Evolutionary conservation across 2,329 filamentous ascomycete genomes (phyloP).

Genomic region (Colletotrichum higginsianum): DNA sequence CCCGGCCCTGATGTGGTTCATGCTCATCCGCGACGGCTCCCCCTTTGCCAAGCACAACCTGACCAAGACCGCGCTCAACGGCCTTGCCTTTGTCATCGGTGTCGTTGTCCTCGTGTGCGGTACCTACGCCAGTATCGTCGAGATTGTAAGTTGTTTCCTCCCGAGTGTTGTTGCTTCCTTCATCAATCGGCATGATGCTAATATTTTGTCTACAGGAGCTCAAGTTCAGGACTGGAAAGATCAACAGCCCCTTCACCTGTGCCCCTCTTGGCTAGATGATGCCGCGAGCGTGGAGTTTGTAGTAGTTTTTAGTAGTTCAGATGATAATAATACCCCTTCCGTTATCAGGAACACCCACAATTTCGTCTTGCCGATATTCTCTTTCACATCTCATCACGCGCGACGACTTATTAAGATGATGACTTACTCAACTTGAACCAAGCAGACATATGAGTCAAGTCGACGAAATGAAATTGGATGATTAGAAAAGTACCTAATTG

Average conservation of each 20-base stretch:
- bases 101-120: slow-evolving; percentile 52
- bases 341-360: neutral
- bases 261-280: slow-evolving; percentile 31
- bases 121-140: slow-evolving; percentile 50
- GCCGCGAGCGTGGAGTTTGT: neutral
- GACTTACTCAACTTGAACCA: no score
- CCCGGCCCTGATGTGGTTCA: slow-evolving; percentile 61
- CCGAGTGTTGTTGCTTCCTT: no score
- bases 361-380: no score
- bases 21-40: slow-evolving; percentile 53
- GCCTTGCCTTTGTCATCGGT: slow-evolving; percentile 49
- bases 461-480: no score
- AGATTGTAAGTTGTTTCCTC: slow-evolving; percentile 37
- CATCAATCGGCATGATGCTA: neutral
- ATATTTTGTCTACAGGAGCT: slow-evolving; percentile 15
- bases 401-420: no score
- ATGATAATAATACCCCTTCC: slow-evolving; percentile 33
- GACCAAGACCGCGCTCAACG: slow-evolving; percentile 46
- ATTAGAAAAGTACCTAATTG: no score
- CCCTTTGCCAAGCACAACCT: slow-evolving; percentile 51
- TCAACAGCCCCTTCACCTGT: slow-evolving; percentile 42
- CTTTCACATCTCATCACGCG: no score
- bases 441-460: no score
- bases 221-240: slow-evolving; percentile 41
- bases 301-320: slow-evolving; percentile 3